phyloP scores from a whole-genome alignment of 164 flowering plant genomes.

The Saururus chinensis region DNA sequence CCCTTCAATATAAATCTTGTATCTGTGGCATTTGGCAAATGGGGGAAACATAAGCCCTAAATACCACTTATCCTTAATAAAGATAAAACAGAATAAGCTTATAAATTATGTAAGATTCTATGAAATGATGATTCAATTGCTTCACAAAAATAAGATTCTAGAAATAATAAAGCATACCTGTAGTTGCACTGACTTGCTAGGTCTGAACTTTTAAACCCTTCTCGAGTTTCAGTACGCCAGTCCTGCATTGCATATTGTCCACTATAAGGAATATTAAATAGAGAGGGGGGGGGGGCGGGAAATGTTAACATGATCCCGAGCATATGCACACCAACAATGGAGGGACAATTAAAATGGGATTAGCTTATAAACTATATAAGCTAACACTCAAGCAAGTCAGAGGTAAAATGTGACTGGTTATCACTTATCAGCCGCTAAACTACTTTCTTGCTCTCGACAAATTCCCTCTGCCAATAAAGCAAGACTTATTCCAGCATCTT shows the following conservation, averaged over 20 bases:
- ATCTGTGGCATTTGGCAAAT: conserved; percentile 17
- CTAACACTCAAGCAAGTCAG: no score
- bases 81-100: no score
- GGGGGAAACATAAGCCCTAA: neutral
- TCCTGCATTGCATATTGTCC: conserved; percentile 21
- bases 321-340: neutral
- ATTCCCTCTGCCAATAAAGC: no score
- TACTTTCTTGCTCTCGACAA: no score
- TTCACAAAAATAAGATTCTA: no score
- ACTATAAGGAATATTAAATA: neutral
- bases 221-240: conserved; percentile 32
- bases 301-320: neutral
- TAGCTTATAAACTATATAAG: no score
- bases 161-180: conserved; percentile 21
- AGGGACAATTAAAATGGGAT: no score
- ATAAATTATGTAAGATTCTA: no score
- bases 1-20: conserved; percentile 64
- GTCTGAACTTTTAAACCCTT: conserved; percentile 36
- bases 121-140: neutral
- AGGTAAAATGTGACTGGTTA: no score
- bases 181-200: conserved; percentile 50
- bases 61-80: neutral
- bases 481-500: no score
- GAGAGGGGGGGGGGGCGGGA: no score
- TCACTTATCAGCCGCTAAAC: no score